These are phyloP conservation scores for Zygnema circumcarinatum DNA, from an alignment of 139 green algal species.

Conservation along the genomic window DNA sequence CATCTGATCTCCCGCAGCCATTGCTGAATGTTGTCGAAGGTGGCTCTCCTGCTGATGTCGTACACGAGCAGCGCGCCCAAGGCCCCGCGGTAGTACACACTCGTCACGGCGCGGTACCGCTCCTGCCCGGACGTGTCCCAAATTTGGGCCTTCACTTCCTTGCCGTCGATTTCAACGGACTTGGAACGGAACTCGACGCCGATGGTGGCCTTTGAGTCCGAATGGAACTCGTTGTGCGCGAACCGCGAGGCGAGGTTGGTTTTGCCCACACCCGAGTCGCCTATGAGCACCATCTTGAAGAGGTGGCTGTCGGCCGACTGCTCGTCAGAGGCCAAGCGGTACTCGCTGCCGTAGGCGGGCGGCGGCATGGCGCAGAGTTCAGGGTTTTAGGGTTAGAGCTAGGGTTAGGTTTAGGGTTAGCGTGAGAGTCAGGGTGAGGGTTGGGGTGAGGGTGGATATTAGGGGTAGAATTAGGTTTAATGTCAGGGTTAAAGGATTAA, in stretches of 20 bases:
- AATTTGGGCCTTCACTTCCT: slow-evolving; percentile 96
- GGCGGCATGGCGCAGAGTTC: too few species aligned
- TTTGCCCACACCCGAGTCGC: slow-evolving; percentile 83
- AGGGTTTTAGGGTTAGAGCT: too few species aligned
- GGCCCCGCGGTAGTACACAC: slow-evolving; percentile 93
- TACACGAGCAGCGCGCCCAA: slow-evolving; percentile 97
- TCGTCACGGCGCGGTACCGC: slow-evolving; percentile 93
- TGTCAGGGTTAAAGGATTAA: too few species aligned
- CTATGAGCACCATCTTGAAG: slow-evolving; percentile 64
- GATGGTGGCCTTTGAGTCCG: slow-evolving; percentile 96
- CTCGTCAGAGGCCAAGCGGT: slow-evolving; percentile 13
- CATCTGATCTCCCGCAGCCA: slow-evolving; percentile 94
- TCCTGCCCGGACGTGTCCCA: slow-evolving; percentile 98
- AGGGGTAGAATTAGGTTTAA: too few species aligned
- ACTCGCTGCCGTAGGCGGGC: slow-evolving; percentile 13
- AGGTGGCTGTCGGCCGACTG: slow-evolving; percentile 65
- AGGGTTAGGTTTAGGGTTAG: too few species aligned
- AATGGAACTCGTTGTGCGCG: slow-evolving; percentile 92
- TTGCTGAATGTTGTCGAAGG: slow-evolving; percentile 94
- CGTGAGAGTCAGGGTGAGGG: too few species aligned
- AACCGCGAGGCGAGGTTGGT: slow-evolving; percentile 92
- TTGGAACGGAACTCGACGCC: slow-evolving; percentile 98
- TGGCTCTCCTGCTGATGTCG: slow-evolving; percentile 89
- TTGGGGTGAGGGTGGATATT: too few species aligned
- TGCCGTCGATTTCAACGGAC: slow-evolving; percentile 89